Base-by-base conservation (phyloP, 192 early-diverging fungal genomes). In the Rhizophlyctis rosea region DNA sequence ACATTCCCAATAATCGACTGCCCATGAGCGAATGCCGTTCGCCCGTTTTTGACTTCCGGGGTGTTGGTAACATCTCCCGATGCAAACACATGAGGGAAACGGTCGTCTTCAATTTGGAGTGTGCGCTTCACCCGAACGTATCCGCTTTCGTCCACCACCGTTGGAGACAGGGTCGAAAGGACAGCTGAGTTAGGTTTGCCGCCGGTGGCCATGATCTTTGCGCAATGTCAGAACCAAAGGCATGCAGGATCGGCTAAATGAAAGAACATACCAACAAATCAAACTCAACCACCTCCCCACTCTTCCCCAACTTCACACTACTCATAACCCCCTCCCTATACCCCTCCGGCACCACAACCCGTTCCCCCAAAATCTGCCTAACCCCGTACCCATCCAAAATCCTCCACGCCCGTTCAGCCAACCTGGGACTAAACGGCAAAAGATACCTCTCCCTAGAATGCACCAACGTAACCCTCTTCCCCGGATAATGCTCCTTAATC, bases 181-280 rank as follows among this genome's bases (percentile, higher is more conserved):
- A 87, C 51, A 50, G 65, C 81, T 18, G 83, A 85, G 62, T 90
- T 86, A 58, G 85, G 86, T 27, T 79, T 81, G 69, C 87, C 85
- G 31, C 90, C 90, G 36, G 87, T 90, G 76, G 88, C 90, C 4
- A 86, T 75, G 54, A 91, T 83, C 81, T 91, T 44, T 18, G 9
- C 9, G 39, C 18, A 18, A 18, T 18, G 39, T 44, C 39, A 44
- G 18, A 44, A 18, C 9, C 39, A 18, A 13, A 7, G 39, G 39
- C 18, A 44, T 44, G n/a, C n/a, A n/a, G n/a, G n/a, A n/a, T n/a
- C n/a, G n/a, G n/a, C n/a, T n/a, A n/a, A n/a, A n/a, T n/a, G n/a
- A n/a, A n/a, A n/a, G n/a, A n/a, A n/a, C n/a, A n/a, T n/a, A n/a
- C n/a, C n/a, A n/a, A 28, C 14, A 74, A 47, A 23, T 71, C 65